Evolutionary conservation across 345 rosid species (phyloP).

Genomic region (Microthlaspi erraticum): DNA sequence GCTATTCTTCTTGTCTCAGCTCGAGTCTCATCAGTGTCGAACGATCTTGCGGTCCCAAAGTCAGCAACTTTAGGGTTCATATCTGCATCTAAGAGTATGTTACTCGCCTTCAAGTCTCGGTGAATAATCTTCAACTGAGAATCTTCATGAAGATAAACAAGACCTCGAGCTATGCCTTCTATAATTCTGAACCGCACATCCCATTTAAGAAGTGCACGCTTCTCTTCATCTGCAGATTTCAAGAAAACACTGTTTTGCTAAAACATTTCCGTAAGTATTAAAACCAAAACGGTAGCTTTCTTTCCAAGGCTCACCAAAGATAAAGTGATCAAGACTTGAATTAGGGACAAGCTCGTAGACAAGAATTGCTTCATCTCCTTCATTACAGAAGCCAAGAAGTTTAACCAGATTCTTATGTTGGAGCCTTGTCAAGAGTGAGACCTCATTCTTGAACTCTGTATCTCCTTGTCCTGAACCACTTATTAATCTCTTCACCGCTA

Average conservation of each 20-base stretch:
- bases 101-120: conserved; percentile 40
- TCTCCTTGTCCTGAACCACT: conserved; percentile 51
- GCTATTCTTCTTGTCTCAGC: conserved; percentile 37
- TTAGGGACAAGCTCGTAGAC: conserved; percentile 57
- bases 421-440: conserved; percentile 53
- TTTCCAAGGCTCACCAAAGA: conserved; percentile 44
- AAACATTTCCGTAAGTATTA: too few species aligned
- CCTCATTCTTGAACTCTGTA: conserved; percentile 57
- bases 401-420: conserved; percentile 59
- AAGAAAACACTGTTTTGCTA: neutral
- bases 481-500: conserved; percentile 55
- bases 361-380: conserved; percentile 51
- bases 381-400: conserved; percentile 54
- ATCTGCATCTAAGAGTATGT: conserved; percentile 38
- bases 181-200: conserved; percentile 33
- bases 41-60: conserved; percentile 45
- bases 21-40: conserved; percentile 31
- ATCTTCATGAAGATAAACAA: conserved; percentile 45
- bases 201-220: conserved; percentile 35
- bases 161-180: conserved; percentile 42
- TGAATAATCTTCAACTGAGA: conserved; percentile 42
- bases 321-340: conserved; percentile 50
- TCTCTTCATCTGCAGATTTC: conserved; percentile 30
- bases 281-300: too few species aligned
- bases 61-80: conserved; percentile 46